These are phyloP conservation scores for Backusella psychrophila DNA, from an alignment of 192 early-diverging fungal species.

Conservation along the genomic window DNA sequence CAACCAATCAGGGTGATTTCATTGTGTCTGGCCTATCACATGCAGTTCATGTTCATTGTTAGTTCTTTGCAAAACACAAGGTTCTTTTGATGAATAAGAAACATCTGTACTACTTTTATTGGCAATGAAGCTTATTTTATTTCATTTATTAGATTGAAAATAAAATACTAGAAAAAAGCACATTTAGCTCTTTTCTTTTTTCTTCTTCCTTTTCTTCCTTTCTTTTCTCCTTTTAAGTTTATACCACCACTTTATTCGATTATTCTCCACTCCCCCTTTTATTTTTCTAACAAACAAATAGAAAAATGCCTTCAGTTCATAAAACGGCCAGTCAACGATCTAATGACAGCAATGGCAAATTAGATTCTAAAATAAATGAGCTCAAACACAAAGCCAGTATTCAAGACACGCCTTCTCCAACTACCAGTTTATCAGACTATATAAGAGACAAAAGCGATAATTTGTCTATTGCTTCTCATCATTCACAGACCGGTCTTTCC, in stretches of 20 bases:
- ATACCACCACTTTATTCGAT: neutral
- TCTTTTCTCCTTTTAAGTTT: neutral
- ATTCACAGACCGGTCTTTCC: slow-evolving; percentile 1
- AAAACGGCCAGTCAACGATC: neutral
- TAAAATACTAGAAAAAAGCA: neutral
- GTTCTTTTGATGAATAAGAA: neutral
- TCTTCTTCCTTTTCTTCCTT: neutral
- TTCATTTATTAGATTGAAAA: neutral
- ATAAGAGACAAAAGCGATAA: neutral
- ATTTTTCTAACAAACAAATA: neutral
- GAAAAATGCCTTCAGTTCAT: neutral
- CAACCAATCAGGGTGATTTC: neutral
- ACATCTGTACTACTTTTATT: slow-evolving; percentile 4
- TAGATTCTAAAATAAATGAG: slow-evolving; percentile 1
- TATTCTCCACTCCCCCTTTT: neutral
- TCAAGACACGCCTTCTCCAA: neutral
- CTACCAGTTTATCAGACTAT: neutral
- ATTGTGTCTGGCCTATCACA: neutral
- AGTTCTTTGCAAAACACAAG: neutral
- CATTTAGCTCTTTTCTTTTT: neutral
- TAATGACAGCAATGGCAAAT: neutral
- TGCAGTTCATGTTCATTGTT: neutral
- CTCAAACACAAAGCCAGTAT: neutral
- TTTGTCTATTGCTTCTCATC: slow-evolving; percentile 1
- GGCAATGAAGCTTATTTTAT: slow-evolving; percentile 1